Evolutionary conservation across 495 filamentous ascomycete genomes (phyloP).

Genomic region (Alectoria sarmentosa): DNA sequence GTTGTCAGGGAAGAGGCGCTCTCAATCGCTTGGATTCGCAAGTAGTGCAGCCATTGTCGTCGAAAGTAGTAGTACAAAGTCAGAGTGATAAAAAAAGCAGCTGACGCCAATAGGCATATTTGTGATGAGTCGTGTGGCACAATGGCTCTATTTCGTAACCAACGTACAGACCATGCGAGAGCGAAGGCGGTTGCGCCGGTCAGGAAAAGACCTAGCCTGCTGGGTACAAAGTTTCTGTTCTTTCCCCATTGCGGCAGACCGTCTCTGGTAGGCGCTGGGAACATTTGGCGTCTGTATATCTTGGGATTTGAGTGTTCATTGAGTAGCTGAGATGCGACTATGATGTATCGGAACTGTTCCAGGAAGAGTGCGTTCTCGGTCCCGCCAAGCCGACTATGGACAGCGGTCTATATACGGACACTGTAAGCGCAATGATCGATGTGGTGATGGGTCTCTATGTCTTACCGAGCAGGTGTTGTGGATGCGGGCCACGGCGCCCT

Average conservation of each 20-base stretch:
- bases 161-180: conserved; percentile 66
- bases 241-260: conserved; percentile 4
- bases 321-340: conserved; percentile 88
- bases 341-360: conserved; percentile 92
- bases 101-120: conserved; percentile 34
- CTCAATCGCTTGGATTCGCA: conserved; percentile 68
- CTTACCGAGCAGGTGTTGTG: conserved; percentile 56
- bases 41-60: conserved; percentile 77
- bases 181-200: conserved; percentile 56
- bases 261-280: conserved; percentile 40
- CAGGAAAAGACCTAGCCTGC: conserved; percentile 41
- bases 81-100: conserved; percentile 49
- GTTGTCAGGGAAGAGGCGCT: conserved; percentile 66
- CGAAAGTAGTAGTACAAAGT: conserved; percentile 65
- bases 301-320: conserved; percentile 53
- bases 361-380: conserved; percentile 82
- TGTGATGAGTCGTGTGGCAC: conserved; percentile 29
- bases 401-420: conserved; percentile 33
- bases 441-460: background rate
- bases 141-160: conserved; percentile 42
- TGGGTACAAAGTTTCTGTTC: conserved; percentile 21
- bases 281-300: conserved; percentile 40
- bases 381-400: conserved; percentile 70
- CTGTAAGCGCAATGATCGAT: conserved; percentile 17
- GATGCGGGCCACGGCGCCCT: conserved; percentile 41